phyloP scores from a whole-genome alignment of 805 yeast species.

The Ogataea angusta region DNA sequence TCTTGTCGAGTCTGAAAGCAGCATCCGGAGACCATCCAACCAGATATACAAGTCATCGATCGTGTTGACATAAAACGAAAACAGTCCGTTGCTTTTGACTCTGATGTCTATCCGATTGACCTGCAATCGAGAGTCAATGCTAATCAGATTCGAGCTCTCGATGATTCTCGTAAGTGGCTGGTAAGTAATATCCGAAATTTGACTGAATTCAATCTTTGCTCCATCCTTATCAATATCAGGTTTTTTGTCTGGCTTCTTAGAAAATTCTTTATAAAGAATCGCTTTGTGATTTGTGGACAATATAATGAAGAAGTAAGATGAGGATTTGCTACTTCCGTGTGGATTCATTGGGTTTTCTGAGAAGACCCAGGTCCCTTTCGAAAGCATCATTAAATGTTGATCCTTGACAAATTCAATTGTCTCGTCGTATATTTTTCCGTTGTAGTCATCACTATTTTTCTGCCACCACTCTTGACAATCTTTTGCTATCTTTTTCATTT shows the following conservation, averaged over 20 bases:
- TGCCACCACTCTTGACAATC: slow-evolving; percentile 40
- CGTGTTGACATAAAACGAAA: slow-evolving; percentile 68
- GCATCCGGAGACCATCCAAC: slow-evolving; percentile 71
- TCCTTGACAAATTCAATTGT: slow-evolving; percentile 70
- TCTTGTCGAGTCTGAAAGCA: slow-evolving; percentile 31
- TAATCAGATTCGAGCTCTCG: slow-evolving; percentile 43
- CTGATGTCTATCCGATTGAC: slow-evolving; percentile 25
- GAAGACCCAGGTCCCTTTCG: slow-evolving; percentile 80
- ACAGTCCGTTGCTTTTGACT: slow-evolving; percentile 26
- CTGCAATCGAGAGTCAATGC: slow-evolving; percentile 49
- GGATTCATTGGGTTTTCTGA: slow-evolving; percentile 48
- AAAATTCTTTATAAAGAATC: slow-evolving; percentile 58
- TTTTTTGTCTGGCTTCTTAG: slow-evolving; percentile 39
- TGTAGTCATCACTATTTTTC: slow-evolving; percentile 44
- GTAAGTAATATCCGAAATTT: slow-evolving; percentile 49
- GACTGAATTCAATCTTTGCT: slow-evolving; percentile 47
- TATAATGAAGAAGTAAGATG: slow-evolving; percentile 47
- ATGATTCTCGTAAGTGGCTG: slow-evolving; percentile 42
- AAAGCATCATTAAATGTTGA: slow-evolving; percentile 66
- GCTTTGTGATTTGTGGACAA: slow-evolving; percentile 65
- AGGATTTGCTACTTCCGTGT: slow-evolving; percentile 14
- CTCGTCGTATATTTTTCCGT: slow-evolving; percentile 48
- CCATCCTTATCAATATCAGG: slow-evolving; percentile 64
- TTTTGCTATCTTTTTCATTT: slow-evolving; percentile 42
- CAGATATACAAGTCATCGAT: slow-evolving; percentile 66